Percentiles rank a stretch among this genome's conserved stretches.
Conservation (phyloP, 805 yeast genomes). For the Starmerella davenportii region DNA sequence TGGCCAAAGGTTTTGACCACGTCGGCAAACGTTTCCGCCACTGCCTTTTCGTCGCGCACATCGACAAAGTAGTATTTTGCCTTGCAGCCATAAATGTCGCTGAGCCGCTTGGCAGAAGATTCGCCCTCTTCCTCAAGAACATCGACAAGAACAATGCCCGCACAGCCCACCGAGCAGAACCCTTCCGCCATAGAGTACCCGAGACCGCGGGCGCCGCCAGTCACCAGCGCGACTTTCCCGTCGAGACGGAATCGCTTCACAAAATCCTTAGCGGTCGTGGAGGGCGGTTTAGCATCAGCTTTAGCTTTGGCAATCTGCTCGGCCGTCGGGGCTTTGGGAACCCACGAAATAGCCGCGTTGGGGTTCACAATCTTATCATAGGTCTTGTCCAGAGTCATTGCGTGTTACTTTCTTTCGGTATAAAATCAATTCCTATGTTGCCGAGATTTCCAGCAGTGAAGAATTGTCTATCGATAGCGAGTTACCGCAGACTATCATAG, state of each 20-base stretch:
- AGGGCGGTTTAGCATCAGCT: constrained; percentile 19
- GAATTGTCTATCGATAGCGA: too few species aligned
- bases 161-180: constrained; percentile 34
- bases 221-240: constrained; percentile 44
- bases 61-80: constrained; percentile 50
- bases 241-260: constrained; percentile 34
- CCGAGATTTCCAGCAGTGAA: too few species aligned
- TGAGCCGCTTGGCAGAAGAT: constrained; percentile 40
- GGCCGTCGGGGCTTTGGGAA: constrained; percentile 26
- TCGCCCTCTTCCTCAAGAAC: constrained; percentile 45
- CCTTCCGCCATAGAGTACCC: constrained; percentile 46
- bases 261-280: constrained; percentile 25
- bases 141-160: constrained; percentile 36
- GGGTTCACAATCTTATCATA: constrained; percentile 7
- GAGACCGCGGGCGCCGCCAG: constrained; percentile 56
- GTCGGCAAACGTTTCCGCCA: constrained; percentile 33
- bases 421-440: too few species aligned
- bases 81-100: constrained; percentile 34
- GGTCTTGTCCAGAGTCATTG: not conserved
- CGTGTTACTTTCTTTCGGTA: too few species aligned
- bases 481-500: too few species aligned
- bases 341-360: constrained; percentile 21
- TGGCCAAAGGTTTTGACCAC: constrained; percentile 38
- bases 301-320: constrained; percentile 26
- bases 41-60: constrained; percentile 35